Evolutionary conservation across 2,329 filamentous ascomycete genomes (phyloP).

Genomic region (Fusarium keratoplasticum): DNA sequence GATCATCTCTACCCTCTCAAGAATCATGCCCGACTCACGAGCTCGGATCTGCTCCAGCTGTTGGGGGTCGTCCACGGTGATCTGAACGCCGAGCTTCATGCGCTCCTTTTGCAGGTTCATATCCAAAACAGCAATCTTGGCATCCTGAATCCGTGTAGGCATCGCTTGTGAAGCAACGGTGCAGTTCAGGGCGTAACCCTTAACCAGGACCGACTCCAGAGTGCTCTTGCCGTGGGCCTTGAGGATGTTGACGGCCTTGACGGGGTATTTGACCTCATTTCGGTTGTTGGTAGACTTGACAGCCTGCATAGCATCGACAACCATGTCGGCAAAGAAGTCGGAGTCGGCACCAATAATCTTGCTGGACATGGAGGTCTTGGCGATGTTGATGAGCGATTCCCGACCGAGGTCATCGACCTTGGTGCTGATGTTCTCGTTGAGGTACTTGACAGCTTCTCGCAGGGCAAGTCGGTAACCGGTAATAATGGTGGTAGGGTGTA

Average conservation of each 20-base stretch:
- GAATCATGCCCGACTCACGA: slow-evolving; percentile 90
- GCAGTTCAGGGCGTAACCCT: slow-evolving; percentile 98
- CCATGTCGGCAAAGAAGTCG: slow-evolving; percentile 97
- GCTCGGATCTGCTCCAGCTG: slow-evolving; percentile 97
- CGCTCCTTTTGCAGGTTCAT: slow-evolving; percentile 99
- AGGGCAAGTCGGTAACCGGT: slow-evolving; percentile 96
- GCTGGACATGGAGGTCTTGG: slow-evolving; percentile 99
- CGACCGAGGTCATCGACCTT: slow-evolving; percentile 93
- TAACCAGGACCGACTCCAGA: slow-evolving; percentile 88
- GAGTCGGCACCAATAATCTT: slow-evolving; percentile 98
- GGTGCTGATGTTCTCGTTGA: slow-evolving; percentile 97
- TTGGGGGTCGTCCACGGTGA: slow-evolving; percentile 96
- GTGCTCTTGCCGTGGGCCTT: slow-evolving; percentile 97
- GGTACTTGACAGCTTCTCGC: slow-evolving; percentile 96
- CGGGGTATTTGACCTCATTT: slow-evolving; percentile 93
- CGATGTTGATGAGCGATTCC: slow-evolving; percentile 92
- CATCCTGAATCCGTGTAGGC: slow-evolving; percentile 90
- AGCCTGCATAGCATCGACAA: slow-evolving; percentile 91
- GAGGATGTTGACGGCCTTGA: slow-evolving; percentile 98
- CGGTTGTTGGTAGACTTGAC: slow-evolving; percentile 94
- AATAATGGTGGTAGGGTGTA: slow-evolving; percentile 99
- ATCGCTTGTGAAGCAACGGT: slow-evolving; percentile 98
- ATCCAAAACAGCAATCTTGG: slow-evolving; percentile 96
- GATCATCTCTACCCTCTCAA: slow-evolving; percentile 96
- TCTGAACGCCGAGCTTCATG: slow-evolving; percentile 99